phyloP scores from a whole-genome alignment of 2,329 filamentous ascomycete genomes.

The Hymenoscyphus linearis region DNA sequence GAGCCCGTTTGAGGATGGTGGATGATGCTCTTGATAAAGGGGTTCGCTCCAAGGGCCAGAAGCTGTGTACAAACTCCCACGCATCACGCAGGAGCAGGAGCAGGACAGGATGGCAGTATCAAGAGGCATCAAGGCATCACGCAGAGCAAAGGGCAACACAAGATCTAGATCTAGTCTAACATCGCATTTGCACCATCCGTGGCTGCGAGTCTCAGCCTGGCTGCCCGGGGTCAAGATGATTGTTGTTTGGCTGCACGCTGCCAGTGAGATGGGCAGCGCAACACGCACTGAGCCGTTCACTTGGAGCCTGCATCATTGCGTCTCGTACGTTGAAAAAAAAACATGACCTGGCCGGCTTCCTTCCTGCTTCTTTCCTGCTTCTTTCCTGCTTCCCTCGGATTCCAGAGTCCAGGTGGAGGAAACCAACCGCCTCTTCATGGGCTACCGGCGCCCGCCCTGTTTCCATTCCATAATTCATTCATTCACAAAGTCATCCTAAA shows the following conservation, averaged over 20 bases:
- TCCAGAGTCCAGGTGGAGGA: neutral
- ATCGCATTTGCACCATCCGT: neutral
- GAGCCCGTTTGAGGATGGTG: slow-evolving; percentile 7
- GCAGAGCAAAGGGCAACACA: slow-evolving; percentile 8
- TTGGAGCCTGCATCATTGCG: slow-evolving; percentile 9
- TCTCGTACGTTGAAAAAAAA: neutral
- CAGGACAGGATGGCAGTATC: neutral
- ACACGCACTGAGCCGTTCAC: slow-evolving; percentile 13
- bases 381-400: neutral
- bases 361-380: neutral
- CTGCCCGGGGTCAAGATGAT: neutral
- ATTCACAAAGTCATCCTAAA: neutral
- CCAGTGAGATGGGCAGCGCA: neutral
- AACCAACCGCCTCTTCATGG: neutral
- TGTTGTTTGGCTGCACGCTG: slow-evolving; percentile 4
- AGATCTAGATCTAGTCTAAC: slow-evolving; percentile 15
- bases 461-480: neutral
- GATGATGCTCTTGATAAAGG: neutral
- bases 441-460: neutral
- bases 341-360: neutral
- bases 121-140: slow-evolving; percentile 5
- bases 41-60: neutral
- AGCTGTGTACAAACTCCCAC: neutral
- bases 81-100: neutral
- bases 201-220: neutral